These are phyloP conservation scores for Cairneyella variabilis DNA, from an alignment of 495 filamentous ascomycete genomes.

Conservation along the genomic window DNA sequence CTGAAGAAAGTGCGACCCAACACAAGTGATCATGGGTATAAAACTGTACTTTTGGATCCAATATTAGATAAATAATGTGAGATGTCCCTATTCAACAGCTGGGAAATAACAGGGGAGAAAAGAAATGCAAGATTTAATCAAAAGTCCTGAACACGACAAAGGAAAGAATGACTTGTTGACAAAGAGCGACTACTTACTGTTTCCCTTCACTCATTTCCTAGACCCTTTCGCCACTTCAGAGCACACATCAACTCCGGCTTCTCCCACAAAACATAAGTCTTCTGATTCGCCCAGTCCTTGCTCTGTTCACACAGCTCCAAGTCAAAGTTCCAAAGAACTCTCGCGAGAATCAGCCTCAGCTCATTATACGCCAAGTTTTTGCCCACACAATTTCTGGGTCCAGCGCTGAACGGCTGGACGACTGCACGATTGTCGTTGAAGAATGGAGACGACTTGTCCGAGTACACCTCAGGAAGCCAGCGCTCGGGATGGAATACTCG, in stretches of 20 bases:
- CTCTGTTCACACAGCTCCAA: conserved; percentile 40
- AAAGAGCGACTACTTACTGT: no score
- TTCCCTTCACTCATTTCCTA: no score
- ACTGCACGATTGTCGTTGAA: conserved; percentile 37
- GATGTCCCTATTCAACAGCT: no score
- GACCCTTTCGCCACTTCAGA: no score
- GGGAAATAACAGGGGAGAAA: no score
- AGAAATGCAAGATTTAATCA: no score
- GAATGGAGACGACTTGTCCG: conserved; percentile 30
- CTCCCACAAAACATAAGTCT: conserved; percentile 37
- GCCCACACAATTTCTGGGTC: conserved; percentile 58
- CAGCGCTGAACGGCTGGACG: conserved; percentile 53
- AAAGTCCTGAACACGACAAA: no score
- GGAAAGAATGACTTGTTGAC: no score
- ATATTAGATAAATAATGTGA: no score
- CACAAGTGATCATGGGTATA: no score
- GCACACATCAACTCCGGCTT: conserved; percentile 32
- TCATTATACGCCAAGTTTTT: conserved; percentile 51
- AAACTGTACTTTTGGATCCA: no score
- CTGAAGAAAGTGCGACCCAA: no score
- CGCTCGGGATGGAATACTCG: conserved; percentile 33
- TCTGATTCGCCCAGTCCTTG: conserved; percentile 35
- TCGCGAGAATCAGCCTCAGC: conserved; percentile 48
- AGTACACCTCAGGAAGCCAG: conserved; percentile 24
- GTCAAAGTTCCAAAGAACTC: conserved; percentile 50